Evolutionary conservation across 1,284 basidiomycete genomes (phyloP).

Genomic region (Cutaneotrichosporon dermatis): DNA sequence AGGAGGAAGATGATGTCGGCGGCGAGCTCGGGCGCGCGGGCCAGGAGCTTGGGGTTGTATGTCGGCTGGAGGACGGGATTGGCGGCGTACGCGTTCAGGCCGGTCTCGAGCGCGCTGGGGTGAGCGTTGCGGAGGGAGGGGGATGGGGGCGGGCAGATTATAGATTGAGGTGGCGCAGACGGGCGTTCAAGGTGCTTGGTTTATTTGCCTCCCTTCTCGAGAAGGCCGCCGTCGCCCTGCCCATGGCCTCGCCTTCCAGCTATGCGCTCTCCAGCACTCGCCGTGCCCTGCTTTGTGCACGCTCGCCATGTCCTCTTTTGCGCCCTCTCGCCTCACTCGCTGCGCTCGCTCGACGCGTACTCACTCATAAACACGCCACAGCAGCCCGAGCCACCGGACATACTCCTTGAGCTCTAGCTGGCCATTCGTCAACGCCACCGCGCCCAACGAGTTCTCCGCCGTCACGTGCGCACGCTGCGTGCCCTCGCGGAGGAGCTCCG

Average conservation of each 20-base stretch:
- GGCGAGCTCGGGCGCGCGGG: constrained; percentile 58
- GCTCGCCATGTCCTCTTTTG: no score
- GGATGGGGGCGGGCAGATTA: neutral
- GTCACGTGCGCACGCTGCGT: constrained; percentile 61
- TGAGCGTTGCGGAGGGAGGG: neutral
- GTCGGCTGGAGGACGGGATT: constrained; percentile 63
- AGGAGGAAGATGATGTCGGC: constrained; percentile 67
- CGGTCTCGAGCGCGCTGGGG: constrained; percentile 60
- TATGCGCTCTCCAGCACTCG: no score
- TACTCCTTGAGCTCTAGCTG: constrained; percentile 63
- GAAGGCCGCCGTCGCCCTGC: no score
- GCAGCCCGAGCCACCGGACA: constrained; percentile 65
- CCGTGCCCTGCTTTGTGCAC: no score
- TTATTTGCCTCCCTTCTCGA: no score
- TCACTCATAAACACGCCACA: constrained; percentile 74
- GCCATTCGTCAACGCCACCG: constrained; percentile 59
- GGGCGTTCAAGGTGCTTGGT: no score
- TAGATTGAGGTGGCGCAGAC: neutral
- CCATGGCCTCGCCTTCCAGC: no score
- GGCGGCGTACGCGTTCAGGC: constrained; percentile 59
- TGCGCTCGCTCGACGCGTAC: constrained; percentile 32
- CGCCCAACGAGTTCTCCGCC: constrained; percentile 61
- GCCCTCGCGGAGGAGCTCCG: constrained; percentile 54
- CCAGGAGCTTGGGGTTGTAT: constrained; percentile 65
- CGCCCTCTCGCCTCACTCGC: no score